Conservation (phyloP, 1,284 basidiomycete genomes). For the Stygiomarasmius scandens region DNA sequence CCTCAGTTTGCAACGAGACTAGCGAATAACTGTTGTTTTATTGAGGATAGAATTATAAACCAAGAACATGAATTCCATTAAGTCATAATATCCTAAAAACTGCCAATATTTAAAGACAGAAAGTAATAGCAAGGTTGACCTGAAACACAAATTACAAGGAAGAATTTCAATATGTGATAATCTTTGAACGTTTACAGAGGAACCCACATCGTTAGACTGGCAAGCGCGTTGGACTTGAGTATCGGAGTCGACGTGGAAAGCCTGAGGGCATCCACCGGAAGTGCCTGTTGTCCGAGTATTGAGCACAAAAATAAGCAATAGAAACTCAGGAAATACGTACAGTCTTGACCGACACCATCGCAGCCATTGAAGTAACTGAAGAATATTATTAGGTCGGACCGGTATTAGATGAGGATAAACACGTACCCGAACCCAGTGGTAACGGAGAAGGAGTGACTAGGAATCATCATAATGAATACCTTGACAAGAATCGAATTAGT, state of each 20-base stretch:
- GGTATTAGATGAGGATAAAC: not conserved
- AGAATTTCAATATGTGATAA: not conserved
- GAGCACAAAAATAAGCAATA: not conserved
- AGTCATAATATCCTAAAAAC: not conserved
- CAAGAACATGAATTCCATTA: not conserved
- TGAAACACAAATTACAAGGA: not conserved
- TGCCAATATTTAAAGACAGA: not conserved
- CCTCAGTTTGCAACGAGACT: no score
- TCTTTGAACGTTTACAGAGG: not conserved
- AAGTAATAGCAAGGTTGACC: constrained; percentile 2
- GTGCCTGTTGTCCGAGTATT: not conserved
- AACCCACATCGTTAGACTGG: constrained; percentile 8
- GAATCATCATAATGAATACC: not conserved
- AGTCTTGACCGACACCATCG: constrained; percentile 6
- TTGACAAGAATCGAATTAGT: not conserved
- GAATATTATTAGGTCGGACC: not conserved
- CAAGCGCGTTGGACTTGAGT: constrained; percentile 8
- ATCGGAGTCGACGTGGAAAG: constrained; percentile 7
- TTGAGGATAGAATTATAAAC: no score
- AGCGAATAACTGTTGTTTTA: no score
- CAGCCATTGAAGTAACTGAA: constrained; percentile 10
- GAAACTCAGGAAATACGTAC: not conserved
- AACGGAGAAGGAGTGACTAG: constrained; percentile 4
- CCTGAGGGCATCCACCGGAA: constrained; percentile 1
- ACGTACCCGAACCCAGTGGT: constrained; percentile 4